Evolutionary conservation across 1,139 yeast genomes (phyloP).

Genomic region (Magnusiomyces tetraspermus): DNA sequence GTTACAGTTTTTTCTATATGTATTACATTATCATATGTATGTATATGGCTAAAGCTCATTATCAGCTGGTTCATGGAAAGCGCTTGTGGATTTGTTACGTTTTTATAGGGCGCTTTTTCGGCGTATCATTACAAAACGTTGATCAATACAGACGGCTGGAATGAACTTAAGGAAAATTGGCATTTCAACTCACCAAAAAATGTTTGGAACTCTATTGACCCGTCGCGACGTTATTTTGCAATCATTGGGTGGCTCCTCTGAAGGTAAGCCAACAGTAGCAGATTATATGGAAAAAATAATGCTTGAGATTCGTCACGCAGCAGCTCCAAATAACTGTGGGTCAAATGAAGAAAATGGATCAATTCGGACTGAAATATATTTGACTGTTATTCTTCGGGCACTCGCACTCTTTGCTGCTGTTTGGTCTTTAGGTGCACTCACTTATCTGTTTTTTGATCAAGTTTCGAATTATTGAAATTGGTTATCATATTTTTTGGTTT

Average conservation of each 20-base stretch:
- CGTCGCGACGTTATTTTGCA: no score
- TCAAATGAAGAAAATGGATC: slow-evolving; percentile 22
- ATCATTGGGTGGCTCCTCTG: no score
- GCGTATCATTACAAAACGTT: slow-evolving; percentile 65
- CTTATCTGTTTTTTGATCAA: no score
- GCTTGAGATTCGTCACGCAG: slow-evolving; percentile 8
- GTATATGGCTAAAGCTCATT: no score
- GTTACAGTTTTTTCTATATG: no score
- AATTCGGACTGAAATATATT: slow-evolving; percentile 37
- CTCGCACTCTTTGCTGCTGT: slow-evolving; percentile 68
- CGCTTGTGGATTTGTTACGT: slow-evolving; percentile 72
- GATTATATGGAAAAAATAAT: slow-evolving; percentile 7
- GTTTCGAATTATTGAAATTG: no score
- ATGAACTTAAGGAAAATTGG: no score
- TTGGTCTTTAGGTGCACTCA: slow-evolving; percentile 58
- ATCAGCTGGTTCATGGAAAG: no score
- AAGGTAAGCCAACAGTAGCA: not conserved
- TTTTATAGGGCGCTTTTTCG: slow-evolving; percentile 80
- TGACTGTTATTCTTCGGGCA: slow-evolving; percentile 69
- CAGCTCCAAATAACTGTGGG: slow-evolving; percentile 18
- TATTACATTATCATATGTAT: no score
- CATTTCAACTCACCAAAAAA: no score
- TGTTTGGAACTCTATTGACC: no score
- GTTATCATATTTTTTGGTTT: no score
- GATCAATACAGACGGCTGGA: not conserved